phyloP scores from a whole-genome alignment of 495 filamentous ascomycete genomes.

The Aspergillus saccharolyticus region DNA sequence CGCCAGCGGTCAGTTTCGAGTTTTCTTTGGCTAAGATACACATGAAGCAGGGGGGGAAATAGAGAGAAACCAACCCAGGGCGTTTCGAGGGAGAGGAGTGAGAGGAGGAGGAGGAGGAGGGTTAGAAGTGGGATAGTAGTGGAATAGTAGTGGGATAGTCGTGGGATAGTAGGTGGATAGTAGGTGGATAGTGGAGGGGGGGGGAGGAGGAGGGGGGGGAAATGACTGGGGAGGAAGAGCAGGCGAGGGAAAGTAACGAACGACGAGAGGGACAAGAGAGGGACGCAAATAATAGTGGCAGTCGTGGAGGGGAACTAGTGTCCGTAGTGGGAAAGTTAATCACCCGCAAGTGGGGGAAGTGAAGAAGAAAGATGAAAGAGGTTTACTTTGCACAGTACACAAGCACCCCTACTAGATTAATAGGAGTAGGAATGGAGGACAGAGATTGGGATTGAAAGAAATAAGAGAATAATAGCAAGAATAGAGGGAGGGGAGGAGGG shows the following conservation, averaged over 20 bases:
- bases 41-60: neutral
- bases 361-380: neutral
- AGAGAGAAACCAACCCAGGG: neutral
- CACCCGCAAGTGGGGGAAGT: constrained; percentile 9
- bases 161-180: no score
- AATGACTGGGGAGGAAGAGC: no score
- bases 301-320: constrained; percentile 5
- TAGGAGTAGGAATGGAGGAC: neutral
- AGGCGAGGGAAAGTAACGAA: constrained; percentile 3
- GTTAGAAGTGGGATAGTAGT: no score
- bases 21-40: neutral
- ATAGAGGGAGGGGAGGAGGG: constrained; percentile 11
- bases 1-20: constrained; percentile 1
- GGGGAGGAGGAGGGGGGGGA: neutral
- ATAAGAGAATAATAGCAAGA: neutral
- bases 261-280: constrained; percentile 11
- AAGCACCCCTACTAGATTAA: no score
- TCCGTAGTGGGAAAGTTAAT: constrained; percentile 18
- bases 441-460: neutral
- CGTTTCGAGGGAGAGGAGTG: neutral
- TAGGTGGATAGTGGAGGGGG: neutral
- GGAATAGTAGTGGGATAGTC: no score
- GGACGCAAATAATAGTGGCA: constrained; percentile 6
- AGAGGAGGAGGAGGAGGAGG: no score
- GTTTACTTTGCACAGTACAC: neutral